Conservation (phyloP, 2,329 filamentous ascomycete genomes). For the Sporothrix sp. region DNA sequence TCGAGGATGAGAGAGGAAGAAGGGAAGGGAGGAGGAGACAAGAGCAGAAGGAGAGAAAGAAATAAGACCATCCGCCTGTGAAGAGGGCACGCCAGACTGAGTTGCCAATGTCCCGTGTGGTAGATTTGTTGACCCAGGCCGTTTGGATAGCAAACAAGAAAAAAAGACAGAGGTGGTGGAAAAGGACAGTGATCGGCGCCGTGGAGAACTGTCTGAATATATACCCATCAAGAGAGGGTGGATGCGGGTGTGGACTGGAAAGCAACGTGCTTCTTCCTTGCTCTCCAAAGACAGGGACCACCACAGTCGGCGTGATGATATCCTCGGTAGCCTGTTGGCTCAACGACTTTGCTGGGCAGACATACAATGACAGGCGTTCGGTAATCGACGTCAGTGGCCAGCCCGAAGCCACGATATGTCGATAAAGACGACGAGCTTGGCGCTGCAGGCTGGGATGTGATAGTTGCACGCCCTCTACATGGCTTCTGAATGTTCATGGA, state of each 20-base stretch:
- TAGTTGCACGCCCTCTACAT: no score
- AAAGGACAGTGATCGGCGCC: not conserved
- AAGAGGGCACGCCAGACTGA: not conserved
- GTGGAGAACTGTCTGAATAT: not conserved
- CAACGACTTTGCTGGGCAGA: not conserved
- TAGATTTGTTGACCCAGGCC: not conserved
- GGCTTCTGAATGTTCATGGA: no score
- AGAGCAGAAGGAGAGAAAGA: not conserved
- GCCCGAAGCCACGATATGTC: no score
- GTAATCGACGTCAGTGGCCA: no score
- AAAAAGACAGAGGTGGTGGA: not conserved
- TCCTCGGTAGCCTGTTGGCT: slow-evolving; percentile 5
- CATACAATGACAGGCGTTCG: not conserved
- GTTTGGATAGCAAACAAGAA: not conserved
- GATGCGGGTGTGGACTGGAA: not conserved
- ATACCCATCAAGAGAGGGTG: not conserved
- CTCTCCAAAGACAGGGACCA: not conserved
- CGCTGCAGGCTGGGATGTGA: no score
- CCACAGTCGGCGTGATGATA: slow-evolving; percentile 1
- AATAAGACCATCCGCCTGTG: not conserved
- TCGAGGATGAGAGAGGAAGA: not conserved
- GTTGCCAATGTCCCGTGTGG: not conserved
- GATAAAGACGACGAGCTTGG: no score
- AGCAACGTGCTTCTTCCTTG: no score
- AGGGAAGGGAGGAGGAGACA: not conserved